phyloP scores from a whole-genome alignment of 495 filamentous ascomycete genomes.

The Aspergillus biplanus region DNA sequence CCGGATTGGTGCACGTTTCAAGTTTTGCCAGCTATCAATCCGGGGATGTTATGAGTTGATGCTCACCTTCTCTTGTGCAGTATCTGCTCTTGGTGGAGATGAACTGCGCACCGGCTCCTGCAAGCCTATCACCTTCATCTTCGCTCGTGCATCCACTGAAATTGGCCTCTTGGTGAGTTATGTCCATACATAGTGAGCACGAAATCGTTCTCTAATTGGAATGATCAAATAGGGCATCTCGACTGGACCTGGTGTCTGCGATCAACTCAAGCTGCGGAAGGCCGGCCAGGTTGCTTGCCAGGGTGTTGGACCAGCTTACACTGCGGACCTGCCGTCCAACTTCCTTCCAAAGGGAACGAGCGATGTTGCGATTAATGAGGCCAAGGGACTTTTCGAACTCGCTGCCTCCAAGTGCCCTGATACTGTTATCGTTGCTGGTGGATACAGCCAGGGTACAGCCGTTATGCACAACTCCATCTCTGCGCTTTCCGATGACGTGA shows the following conservation, averaged over 20 bases:
- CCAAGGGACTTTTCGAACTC: slow-evolving; percentile 36
- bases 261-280: slow-evolving; percentile 32
- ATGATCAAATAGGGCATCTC: slow-evolving; percentile 36
- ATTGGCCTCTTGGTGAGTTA: slow-evolving; percentile 53
- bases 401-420: slow-evolving; percentile 52
- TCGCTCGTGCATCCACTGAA: slow-evolving; percentile 53
- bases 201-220: background rate
- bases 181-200: background rate
- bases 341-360: slow-evolving; percentile 32
- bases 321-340: slow-evolving; percentile 28
- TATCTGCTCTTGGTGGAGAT: slow-evolving; percentile 24
- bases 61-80: background rate
- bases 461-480: slow-evolving; percentile 54
- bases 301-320: slow-evolving; percentile 40
- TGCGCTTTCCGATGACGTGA: slow-evolving; percentile 37
- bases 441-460: slow-evolving; percentile 61
- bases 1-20: background rate
- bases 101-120: slow-evolving; percentile 48
- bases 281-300: slow-evolving; percentile 34
- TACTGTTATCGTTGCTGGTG: slow-evolving; percentile 57
- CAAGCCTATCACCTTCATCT: slow-evolving; percentile 54
- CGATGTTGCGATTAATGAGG: slow-evolving; percentile 42
- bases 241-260: slow-evolving; percentile 42
- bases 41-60: background rate
- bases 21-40: background rate